Base-by-base conservation (phyloP, 1,284 basidiomycete genomes). In the Trametes versicolor region DNA sequence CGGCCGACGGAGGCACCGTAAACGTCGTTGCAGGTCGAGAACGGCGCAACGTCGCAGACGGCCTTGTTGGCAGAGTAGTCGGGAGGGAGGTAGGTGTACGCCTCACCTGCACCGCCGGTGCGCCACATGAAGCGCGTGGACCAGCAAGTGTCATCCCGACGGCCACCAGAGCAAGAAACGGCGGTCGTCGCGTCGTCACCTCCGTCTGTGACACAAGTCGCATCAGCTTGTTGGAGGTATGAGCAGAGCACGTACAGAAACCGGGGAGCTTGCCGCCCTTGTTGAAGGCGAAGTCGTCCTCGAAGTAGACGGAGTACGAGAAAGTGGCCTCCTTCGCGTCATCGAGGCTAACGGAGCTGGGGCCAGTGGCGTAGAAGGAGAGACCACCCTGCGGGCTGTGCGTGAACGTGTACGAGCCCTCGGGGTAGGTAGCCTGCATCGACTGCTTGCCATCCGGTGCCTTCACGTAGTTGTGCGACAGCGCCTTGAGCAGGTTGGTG, bases 1-100 rank as follows among this genome's bases (percentile, higher is more conserved):
- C 93, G 85, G 19, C 91, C 91, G 70, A 95, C 81, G n/a, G 89
- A 89, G 45, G 90, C 79, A 13, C 92, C 91, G 71, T 92, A 93
- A 4, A 75, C 76, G 1, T 82, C 73, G 70, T 90, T 84, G 76
- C 91, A 92, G 21, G 82, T 82, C 0, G 89, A 89, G 47, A 76
- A 74, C 1, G 83, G 81, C 47, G 81, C 75, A 36, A 85, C 82
- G 5, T 76, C 68, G 74, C 90, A 93, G 1, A 91, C 78, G 0
- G 78, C 76, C 1, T 77, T 8, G 85, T 85, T 77, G 85, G 87
- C 72, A 79, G 83, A 84, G 69, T 88, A 91, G 83, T 87, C 68
- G 23, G 77, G 58, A 15, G 86, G 86, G 36, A 88, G 82, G 78
- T 89, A 88, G 58, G 86, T 85, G 79, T 88, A 88, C 56, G 87